Conservation (phyloP, 1,284 basidiomycete species). For the Moniliophthora roreri region DNA sequence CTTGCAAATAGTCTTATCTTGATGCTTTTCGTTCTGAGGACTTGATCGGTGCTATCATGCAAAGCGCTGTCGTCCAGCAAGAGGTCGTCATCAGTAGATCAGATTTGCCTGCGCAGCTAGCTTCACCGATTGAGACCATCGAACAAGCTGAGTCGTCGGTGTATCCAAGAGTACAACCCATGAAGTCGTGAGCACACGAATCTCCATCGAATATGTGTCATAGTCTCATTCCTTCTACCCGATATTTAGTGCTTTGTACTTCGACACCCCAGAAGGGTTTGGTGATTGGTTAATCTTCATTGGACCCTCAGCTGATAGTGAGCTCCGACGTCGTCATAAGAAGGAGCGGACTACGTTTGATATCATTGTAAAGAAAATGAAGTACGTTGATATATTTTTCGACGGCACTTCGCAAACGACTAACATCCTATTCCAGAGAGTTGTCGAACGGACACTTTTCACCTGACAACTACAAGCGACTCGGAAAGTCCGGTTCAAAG, state of each 20-base stretch:
- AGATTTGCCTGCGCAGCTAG: neutral
- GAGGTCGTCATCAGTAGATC: neutral
- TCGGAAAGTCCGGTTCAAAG: constrained; percentile 44
- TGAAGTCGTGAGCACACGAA: constrained; percentile 35
- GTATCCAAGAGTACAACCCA: constrained; percentile 46
- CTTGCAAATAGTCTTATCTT: constrained; percentile 6
- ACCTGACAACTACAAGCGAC: constrained; percentile 64
- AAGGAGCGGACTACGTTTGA: constrained; percentile 41
- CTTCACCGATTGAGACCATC: neutral
- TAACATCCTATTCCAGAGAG: constrained; percentile 39
- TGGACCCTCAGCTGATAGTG: constrained; percentile 40
- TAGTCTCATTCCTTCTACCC: neutral
- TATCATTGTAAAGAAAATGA: constrained; percentile 60
- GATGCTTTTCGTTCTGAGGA: constrained; percentile 1
- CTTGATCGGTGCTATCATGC: constrained; percentile 6
- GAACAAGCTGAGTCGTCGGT: constrained; percentile 14
- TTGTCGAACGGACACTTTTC: constrained; percentile 69
- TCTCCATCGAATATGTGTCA: constrained; percentile 2
- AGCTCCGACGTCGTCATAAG: constrained; percentile 40
- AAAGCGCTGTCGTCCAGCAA: neutral
- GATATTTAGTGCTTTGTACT: constrained; percentile 36
- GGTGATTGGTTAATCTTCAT: constrained; percentile 56
- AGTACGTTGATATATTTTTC: constrained; percentile 30
- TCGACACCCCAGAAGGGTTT: constrained; percentile 50
- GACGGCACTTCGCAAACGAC: neutral